phyloP scores from a whole-genome alignment of 177 flowering plant species.

The Vitis hybrid region DNA sequence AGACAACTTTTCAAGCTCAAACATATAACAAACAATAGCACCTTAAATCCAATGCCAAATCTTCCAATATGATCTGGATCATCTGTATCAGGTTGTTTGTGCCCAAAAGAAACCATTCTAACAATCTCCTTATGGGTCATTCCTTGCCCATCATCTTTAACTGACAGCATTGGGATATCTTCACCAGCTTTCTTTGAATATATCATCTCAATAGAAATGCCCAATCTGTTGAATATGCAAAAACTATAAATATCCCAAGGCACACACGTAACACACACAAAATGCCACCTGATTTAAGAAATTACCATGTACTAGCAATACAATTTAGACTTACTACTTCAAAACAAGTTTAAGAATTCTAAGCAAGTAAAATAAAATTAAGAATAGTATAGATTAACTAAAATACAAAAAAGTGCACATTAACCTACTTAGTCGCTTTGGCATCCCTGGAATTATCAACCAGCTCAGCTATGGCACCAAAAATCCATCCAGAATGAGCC shows the following conservation, averaged over 20 bases:
- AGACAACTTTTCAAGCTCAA: no score
- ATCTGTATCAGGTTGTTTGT: conserved; percentile 41
- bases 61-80: conserved; percentile 53
- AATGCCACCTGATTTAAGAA: no score
- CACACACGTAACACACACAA: background rate
- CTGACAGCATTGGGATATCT: conserved; percentile 48
- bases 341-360: no score
- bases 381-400: background rate
- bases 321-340: no score
- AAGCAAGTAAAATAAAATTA: background rate
- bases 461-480: conserved; percentile 72
- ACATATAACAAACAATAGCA: conserved; percentile 2
- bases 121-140: conserved; percentile 53
- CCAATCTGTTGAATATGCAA: conserved; percentile 31
- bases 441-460: conserved; percentile 72
- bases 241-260: background rate
- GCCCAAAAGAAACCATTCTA: conserved; percentile 59
- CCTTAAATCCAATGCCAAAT: conserved; percentile 76
- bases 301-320: no score
- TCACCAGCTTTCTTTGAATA: conserved; percentile 30
- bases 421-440: conserved; percentile 46
- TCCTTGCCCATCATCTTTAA: conserved; percentile 64
- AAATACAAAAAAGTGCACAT: background rate
- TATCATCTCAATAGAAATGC: conserved; percentile 35
- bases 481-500: conserved; percentile 59